phyloP scores from a whole-genome alignment of 805 yeast genomes.

The Ogataea saltuana region DNA sequence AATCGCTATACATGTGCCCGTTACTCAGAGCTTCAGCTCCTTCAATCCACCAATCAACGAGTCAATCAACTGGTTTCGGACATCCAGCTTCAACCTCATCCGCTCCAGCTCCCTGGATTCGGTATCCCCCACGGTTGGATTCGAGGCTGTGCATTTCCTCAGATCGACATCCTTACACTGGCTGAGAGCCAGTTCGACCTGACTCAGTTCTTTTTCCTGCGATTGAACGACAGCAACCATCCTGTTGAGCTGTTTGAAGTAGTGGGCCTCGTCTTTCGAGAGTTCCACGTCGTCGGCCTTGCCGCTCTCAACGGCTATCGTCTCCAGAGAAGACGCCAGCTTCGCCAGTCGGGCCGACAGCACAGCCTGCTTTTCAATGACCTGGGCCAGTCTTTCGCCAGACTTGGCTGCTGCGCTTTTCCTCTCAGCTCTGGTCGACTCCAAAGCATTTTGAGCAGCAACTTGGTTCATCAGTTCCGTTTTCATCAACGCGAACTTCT shows the following conservation, averaged over 20 bases:
- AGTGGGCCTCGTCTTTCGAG: constrained; percentile 30
- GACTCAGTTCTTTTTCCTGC: constrained; percentile 22
- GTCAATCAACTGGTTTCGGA: constrained; percentile 7
- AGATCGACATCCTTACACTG: constrained; percentile 24
- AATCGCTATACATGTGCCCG: not conserved
- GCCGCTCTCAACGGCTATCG: constrained; percentile 9
- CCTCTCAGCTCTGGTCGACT: constrained; percentile 16
- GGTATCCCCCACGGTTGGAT: constrained; percentile 7
- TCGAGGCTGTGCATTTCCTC: constrained; percentile 3
- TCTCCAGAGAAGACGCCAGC: constrained; percentile 12
- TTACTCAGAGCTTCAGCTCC: constrained; percentile 6
- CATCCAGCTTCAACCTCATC: constrained; percentile 24
- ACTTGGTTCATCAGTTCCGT: constrained; percentile 31
- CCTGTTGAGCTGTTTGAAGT: constrained; percentile 27
- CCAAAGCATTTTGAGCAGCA: constrained; percentile 19
- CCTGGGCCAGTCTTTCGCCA: constrained; percentile 36
- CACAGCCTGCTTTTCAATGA: constrained; percentile 34
- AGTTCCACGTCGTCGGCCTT: constrained; percentile 18
- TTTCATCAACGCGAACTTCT: constrained; percentile 21
- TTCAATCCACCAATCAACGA: constrained; percentile 9
- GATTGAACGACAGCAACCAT: constrained; percentile 17
- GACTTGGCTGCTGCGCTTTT: constrained; percentile 20
- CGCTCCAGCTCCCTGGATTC: constrained; percentile 12
- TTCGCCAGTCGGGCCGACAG: constrained; percentile 22
- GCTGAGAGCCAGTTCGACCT: constrained; percentile 14